These are phyloP conservation scores for Colletotrichum spinosum DNA, from an alignment of 2,329 filamentous ascomycete genomes.

Conservation along the genomic window DNA sequence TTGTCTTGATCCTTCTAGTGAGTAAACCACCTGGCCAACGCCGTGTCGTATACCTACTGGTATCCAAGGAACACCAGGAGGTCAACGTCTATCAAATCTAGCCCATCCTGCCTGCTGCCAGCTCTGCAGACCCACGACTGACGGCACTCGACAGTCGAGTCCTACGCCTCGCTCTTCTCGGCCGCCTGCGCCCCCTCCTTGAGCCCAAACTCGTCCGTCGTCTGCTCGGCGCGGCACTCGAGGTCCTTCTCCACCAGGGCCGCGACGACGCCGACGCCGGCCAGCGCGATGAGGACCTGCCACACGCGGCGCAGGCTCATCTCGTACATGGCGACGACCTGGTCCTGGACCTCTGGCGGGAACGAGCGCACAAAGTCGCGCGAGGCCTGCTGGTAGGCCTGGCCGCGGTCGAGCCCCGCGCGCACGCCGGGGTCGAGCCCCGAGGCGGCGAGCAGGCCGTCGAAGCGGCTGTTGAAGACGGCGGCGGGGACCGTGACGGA, in stretches of 20 bases:
- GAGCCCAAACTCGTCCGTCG: slow-evolving; percentile 45
- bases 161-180: no score
- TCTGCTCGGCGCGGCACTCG: slow-evolving; percentile 40
- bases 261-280: slow-evolving; percentile 39
- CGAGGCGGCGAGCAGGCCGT: slow-evolving; percentile 19
- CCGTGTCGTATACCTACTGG: no score
- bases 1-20: no score
- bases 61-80: no score
- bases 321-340: slow-evolving; percentile 33
- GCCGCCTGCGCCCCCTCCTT: slow-evolving; percentile 25
- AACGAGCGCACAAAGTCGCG: slow-evolving; percentile 37
- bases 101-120: no score
- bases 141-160: no score
- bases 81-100: no score
- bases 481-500: slow-evolving; percentile 57
- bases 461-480: slow-evolving; percentile 49
- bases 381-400: neutral
- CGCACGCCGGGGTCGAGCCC: slow-evolving; percentile 18
- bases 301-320: slow-evolving; percentile 38
- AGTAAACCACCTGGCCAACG: no score
- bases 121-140: no score
- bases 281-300: slow-evolving; percentile 45
- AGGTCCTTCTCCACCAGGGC: slow-evolving; percentile 40
- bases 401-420: slow-evolving; percentile 21
- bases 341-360: slow-evolving; percentile 41